A percentile compares a stretch with the other conserved stretches of the same genome.
These are phyloP conservation scores for Talaromyces sp. DNA, from an alignment of 2,329 filamentous ascomycete genomes.

Conservation along the genomic window DNA sequence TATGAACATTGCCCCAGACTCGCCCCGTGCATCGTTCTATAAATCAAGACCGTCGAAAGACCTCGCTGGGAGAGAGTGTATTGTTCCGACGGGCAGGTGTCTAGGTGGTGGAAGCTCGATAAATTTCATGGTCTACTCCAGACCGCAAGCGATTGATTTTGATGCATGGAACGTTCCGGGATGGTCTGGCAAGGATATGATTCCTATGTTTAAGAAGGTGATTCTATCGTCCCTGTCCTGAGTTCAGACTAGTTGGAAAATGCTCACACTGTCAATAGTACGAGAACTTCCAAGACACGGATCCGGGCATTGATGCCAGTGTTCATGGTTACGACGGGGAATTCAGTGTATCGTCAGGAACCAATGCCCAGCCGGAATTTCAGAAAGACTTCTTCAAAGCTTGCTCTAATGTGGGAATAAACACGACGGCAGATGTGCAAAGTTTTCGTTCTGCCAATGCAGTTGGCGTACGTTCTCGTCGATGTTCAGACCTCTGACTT, in stretches of 20 bases:
- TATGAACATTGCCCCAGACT: conserved; percentile 49
- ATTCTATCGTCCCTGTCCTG: background rate
- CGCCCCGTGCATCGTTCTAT: conserved; percentile 55
- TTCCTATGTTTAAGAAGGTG: conserved; percentile 54
- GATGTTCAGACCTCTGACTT: background rate
- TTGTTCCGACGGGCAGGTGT: conserved; percentile 49
- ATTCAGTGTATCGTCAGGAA: conserved; percentile 23
- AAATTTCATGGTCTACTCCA: conserved; percentile 57
- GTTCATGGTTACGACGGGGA: conserved; percentile 24
- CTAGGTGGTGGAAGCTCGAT: conserved; percentile 64
- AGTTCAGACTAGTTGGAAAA: background rate
- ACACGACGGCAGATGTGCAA: conserved; percentile 21
- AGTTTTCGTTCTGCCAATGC: conserved; percentile 22
- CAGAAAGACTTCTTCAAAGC: conserved; percentile 24
- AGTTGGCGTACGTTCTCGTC: conserved; percentile 19
- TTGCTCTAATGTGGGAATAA: conserved; percentile 21
- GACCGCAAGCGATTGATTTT: conserved; percentile 35
- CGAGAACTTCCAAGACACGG: conserved; percentile 23
- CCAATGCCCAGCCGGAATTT: conserved; percentile 21
- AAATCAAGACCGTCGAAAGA: conserved; percentile 46
- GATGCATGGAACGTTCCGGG: conserved; percentile 55
- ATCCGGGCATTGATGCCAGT: conserved; percentile 20
- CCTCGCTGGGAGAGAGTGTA: conserved; percentile 28
- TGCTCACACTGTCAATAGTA: conserved; percentile 12
- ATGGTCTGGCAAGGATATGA: conserved; percentile 54